phyloP scores from a whole-genome alignment of 148 eudicot genomes.

The Cornus kousa region DNA sequence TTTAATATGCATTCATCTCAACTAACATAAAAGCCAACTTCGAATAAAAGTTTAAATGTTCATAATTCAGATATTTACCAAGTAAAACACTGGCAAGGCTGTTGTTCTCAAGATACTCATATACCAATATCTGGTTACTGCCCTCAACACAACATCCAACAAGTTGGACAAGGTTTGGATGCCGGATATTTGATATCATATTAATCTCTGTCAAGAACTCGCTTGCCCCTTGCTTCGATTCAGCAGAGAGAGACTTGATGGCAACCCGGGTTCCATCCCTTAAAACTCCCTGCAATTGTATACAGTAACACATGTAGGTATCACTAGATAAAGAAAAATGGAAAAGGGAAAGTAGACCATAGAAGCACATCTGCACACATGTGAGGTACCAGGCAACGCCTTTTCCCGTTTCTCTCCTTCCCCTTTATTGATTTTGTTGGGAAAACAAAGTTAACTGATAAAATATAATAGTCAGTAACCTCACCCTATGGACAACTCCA shows the following conservation, averaged over 20 bases:
- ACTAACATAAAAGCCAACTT: neutral
- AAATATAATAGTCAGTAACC: neutral
- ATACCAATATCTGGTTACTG: conserved; percentile 36
- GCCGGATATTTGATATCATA: conserved; percentile 43
- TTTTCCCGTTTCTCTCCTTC: neutral
- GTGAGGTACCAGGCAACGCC: neutral
- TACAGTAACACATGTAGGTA: neutral
- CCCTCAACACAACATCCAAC: conserved; percentile 63
- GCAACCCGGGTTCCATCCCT: conserved; percentile 46
- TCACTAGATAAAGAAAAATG: neutral
- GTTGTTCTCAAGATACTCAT: conserved; percentile 51
- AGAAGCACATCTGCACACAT: neutral
- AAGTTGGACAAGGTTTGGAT: conserved; percentile 53
- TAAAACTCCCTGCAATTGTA: conserved; percentile 41
- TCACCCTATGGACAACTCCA: conserved; percentile 51
- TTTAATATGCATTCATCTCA: neutral
- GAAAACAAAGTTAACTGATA: neutral
- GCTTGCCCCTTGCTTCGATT: conserved; percentile 47
- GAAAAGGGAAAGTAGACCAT: neutral
- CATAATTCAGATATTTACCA: conserved; percentile 20
- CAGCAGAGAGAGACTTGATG: conserved; percentile 47
- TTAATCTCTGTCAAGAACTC: conserved; percentile 52
- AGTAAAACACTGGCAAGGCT: conserved; percentile 50
- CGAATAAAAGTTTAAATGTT: too few relatives aligned
- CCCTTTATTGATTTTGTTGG: neutral